Conservation (phyloP, 2,329 filamentous ascomycete genomes). For the Nigrospora sphaerica region DNA sequence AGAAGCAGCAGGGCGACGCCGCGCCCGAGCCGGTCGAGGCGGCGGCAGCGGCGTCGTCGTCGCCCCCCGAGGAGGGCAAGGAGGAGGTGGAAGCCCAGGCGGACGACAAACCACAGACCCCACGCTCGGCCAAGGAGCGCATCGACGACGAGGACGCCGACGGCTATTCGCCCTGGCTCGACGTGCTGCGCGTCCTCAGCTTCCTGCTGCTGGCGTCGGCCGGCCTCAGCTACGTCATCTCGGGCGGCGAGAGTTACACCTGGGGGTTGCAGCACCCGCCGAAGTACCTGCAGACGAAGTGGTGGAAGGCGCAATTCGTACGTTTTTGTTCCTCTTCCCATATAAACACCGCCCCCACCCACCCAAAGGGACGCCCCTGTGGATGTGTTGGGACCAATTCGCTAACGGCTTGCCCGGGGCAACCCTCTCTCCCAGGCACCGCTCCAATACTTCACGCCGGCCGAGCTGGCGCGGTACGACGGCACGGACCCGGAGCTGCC, state of each 20-base stretch:
- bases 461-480: conserved; percentile 68
- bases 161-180: conserved; percentile 45
- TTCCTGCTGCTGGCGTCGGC: conserved; percentile 61
- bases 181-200: conserved; percentile 61
- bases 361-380: no score
- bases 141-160: conserved; percentile 62
- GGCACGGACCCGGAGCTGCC: conserved; percentile 69
- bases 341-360: background rate
- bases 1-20: conserved; percentile 14
- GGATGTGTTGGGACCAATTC: no score
- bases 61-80: conserved; percentile 16
- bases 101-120: conserved; percentile 12
- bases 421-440: conserved; percentile 37
- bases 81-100: conserved; percentile 13
- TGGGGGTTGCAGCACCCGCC: conserved; percentile 59
- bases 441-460: conserved; percentile 66
- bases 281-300: conserved; percentile 50
- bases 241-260: conserved; percentile 59
- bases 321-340: conserved; percentile 14
- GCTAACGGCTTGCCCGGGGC: no score
- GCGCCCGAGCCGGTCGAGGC: conserved; percentile 12
- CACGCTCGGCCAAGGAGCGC: conserved; percentile 18
- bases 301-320: conserved; percentile 57
- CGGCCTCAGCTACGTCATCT: conserved; percentile 70
- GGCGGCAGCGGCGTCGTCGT: conserved; percentile 4